Percentiles rank a stretch among this genome's conserved stretches.
phyloP scores from a whole-genome alignment of 306 rosid species.

The Cucurbita maxima region DNA sequence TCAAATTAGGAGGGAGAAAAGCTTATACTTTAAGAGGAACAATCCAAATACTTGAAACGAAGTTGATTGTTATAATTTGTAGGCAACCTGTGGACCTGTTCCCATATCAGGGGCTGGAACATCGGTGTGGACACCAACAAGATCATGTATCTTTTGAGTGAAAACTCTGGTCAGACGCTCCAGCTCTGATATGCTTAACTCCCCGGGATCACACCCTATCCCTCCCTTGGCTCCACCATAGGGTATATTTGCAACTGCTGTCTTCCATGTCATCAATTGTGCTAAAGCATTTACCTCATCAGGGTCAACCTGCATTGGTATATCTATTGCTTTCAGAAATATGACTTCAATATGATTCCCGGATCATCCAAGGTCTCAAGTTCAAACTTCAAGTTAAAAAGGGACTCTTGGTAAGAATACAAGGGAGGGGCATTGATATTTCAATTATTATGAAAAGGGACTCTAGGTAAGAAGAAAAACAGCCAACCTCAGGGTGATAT shows the following conservation, averaged over 20 bases:
- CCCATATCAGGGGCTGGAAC: constrained; percentile 99
- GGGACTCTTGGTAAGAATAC: not conserved
- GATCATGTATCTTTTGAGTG: constrained; percentile 92
- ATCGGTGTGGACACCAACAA: constrained; percentile 70
- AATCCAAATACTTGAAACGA: not conserved
- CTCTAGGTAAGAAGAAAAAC: not conserved
- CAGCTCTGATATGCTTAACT: constrained; percentile 58
- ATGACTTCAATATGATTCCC: not conserved
- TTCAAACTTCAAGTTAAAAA: not conserved
- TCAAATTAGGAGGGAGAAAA: not conserved
- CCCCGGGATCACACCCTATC: constrained; percentile 70
- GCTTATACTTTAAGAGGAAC: not conserved
- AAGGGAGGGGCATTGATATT: not conserved
- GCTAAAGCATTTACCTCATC: constrained; percentile 99
- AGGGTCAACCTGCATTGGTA: constrained; percentile 61
- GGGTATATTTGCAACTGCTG: constrained; percentile 90
- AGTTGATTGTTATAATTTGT: not conserved
- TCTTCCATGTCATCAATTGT: constrained; percentile 97
- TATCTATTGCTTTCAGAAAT: not conserved
- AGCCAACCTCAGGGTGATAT: constrained; percentile 88
- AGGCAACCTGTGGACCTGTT: constrained; percentile 77
- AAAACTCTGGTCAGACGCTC: constrained; percentile 85
- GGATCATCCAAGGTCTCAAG: not conserved
- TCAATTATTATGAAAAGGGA: not conserved
- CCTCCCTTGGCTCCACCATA: constrained; percentile 99